Base-by-base conservation (phyloP, 768 basidiomycete species). In the Solioccasus polychromus region DNA sequence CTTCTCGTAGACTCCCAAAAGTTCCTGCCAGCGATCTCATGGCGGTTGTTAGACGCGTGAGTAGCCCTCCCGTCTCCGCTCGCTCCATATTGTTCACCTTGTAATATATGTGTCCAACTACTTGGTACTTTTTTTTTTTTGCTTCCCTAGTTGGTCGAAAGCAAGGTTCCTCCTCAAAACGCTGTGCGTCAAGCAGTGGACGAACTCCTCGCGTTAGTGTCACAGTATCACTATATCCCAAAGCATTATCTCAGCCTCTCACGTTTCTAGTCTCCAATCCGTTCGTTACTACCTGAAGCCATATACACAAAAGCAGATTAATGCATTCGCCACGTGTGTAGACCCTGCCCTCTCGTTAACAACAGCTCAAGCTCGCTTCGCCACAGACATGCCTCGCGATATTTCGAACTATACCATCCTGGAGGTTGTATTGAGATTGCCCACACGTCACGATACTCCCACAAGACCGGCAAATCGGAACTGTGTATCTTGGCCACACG, bases 301-400 rank as follows among this genome's bases (percentile, higher is more conserved):
- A 55, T 88, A 86, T 66, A 80, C 76, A 57, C 84, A 88, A 72
- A 83, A 88, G 58, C 88, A 92, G 72, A 82, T 90, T 63, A 91
- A 92, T 71, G 88, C 89, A 43, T 92, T 92, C 64, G 83, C 89
- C 70, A 92, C 89, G 89, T 92, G 78, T 69, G 89, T 82, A 55
- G 50, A 55, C 53, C 55, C 44, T 50, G 50, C 42, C 52, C 39
- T 55, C 55, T 53, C 53, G 50, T 47, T 61, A 53, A 58, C 52
- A 51, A 57, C 60, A 39, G 51, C 55, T 52, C 47, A 58, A 45
- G 50, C 49, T 62, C 51, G 53, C 56, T 57, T 62, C 49, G 40
- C 51, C 35, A 54, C 57, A 92, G 89, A 42, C 90, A 92, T 62
- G 89, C 87, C 32, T 90, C 87, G 35, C 86, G 90, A 28, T 92